A percentile compares a stretch with the other conserved stretches of the same genome.
These are phyloP conservation scores for Amesomyces nigricolor DNA, from an alignment of 2,329 filamentous ascomycete genomes.

Conservation along the genomic window DNA sequence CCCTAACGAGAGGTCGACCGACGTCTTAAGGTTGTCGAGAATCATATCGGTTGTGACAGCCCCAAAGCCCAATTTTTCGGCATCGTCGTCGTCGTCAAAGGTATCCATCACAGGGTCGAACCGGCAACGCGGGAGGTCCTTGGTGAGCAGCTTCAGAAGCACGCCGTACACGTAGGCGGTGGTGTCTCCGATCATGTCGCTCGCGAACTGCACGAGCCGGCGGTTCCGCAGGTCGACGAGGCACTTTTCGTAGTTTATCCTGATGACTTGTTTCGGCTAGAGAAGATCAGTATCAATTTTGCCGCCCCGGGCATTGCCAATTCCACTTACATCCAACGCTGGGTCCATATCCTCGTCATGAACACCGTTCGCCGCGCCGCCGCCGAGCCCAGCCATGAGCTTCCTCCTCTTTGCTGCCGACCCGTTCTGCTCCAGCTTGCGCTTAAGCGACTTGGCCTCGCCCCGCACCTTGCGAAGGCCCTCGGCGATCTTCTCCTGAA, in stretches of 20 bases:
- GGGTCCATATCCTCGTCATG: constrained; percentile 39
- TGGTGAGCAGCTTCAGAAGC: constrained; percentile 65
- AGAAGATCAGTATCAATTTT: constrained; percentile 11
- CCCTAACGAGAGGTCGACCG: constrained; percentile 49
- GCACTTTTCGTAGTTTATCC: constrained; percentile 81
- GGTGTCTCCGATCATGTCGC: constrained; percentile 62
- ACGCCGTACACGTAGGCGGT: constrained; percentile 75
- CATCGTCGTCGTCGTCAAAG: constrained; percentile 31
- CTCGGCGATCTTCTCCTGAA: constrained; percentile 50
- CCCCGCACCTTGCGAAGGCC: constrained; percentile 50
- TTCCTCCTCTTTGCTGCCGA: constrained; percentile 48
- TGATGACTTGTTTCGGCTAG: constrained; percentile 66
- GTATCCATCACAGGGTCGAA: constrained; percentile 47
- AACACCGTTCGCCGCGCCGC: constrained; percentile 32
- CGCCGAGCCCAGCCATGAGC: constrained; percentile 42
- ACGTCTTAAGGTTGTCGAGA: constrained; percentile 47
- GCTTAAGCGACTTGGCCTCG: constrained; percentile 47
- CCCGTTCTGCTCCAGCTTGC: constrained; percentile 42
- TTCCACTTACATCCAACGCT: constrained; percentile 46
- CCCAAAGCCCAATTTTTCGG: constrained; percentile 32
- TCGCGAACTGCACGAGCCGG: constrained; percentile 66
- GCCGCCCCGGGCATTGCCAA: neutral
- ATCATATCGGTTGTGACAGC: constrained; percentile 51
- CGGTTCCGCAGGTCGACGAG: constrained; percentile 76
- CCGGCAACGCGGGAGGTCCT: constrained; percentile 62